These are phyloP conservation scores for Cyberlindnera petersonii DNA, from an alignment of 805 yeast species.

Conservation along the genomic window DNA sequence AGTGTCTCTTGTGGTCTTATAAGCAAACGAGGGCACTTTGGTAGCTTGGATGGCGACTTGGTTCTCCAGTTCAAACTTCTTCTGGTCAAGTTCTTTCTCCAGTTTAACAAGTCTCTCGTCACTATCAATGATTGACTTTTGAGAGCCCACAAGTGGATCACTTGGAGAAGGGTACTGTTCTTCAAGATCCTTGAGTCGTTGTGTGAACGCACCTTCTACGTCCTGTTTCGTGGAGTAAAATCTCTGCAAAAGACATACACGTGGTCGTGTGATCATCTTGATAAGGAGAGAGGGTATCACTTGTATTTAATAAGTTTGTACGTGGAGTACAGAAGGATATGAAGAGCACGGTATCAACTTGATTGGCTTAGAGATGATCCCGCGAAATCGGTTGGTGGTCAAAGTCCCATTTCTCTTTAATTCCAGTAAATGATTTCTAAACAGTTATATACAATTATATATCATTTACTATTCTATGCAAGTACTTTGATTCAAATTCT, in stretches of 20 bases:
- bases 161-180: conserved; percentile 21
- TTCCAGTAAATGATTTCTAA: no score
- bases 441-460: no score
- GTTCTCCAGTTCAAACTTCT: conserved; percentile 35
- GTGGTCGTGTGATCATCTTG: not conserved
- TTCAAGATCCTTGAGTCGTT: conserved; percentile 27
- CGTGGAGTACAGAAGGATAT: no score
- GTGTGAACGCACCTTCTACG: conserved; percentile 23
- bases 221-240: not conserved
- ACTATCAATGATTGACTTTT: conserved; percentile 22
- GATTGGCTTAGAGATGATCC: no score
- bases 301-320: no score
- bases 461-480: no score
- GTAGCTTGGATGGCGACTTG: conserved; percentile 39
- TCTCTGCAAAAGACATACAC: not conserved
- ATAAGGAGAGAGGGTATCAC: no score
- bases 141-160: conserved; percentile 26
- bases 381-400: no score
- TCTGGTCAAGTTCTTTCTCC: conserved; percentile 29
- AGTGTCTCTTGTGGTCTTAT: conserved; percentile 40
- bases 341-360: no score
- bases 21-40: conserved; percentile 42
- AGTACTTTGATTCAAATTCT: not conserved
- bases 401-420: no score
- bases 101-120: conserved; percentile 25